Percentiles rank a stretch among this genome's conserved stretches.
Conservation (phyloP, 2,329 filamentous ascomycete species). For the Arthrobotrys conoides region DNA sequence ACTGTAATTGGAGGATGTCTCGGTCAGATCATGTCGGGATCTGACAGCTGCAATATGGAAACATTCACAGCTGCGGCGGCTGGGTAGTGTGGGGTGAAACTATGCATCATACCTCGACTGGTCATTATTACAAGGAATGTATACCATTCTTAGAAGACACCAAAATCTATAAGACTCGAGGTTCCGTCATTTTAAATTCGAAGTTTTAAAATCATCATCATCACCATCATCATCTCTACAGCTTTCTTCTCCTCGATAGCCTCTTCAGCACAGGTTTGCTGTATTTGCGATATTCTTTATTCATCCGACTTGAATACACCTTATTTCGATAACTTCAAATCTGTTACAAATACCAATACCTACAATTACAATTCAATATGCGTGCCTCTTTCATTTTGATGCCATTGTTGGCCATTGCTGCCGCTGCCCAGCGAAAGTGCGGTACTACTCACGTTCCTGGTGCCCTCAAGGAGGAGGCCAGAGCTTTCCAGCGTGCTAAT, state of each 20-base stretch:
- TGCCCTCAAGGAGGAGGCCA: slow-evolving; percentile 50
- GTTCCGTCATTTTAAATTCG: slow-evolving; percentile 48
- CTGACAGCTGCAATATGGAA: slow-evolving; percentile 48
- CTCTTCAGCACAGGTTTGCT: slow-evolving; percentile 30
- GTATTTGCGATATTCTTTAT: slow-evolving; percentile 15
- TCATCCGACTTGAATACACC: slow-evolving; percentile 2
- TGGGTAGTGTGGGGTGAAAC: slow-evolving; percentile 43
- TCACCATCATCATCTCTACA: slow-evolving; percentile 46
- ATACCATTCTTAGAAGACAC: slow-evolving; percentile 36
- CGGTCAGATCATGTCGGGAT: slow-evolving; percentile 52
- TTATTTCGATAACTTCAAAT: slow-evolving; percentile 34
- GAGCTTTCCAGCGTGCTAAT: slow-evolving; percentile 51
- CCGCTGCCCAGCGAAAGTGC: slow-evolving; percentile 47
- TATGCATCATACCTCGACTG: slow-evolving; percentile 31
- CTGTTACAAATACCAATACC: slow-evolving; percentile 2
- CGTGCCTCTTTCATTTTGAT: slow-evolving; percentile 54
- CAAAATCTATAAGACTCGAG: slow-evolving; percentile 49
- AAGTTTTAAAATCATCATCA: slow-evolving; percentile 54
- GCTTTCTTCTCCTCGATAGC: slow-evolving; percentile 23
- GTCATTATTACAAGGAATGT: slow-evolving; percentile 30
- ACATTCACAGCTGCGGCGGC: slow-evolving; percentile 24
- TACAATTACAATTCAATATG: slow-evolving; percentile 46
- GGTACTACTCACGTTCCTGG: slow-evolving; percentile 53
- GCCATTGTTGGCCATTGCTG: slow-evolving; percentile 57
- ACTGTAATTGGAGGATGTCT: slow-evolving; percentile 52